phyloP scores from a whole-genome alignment of 257 asterid genomes.

The Paulownia fortunei region DNA sequence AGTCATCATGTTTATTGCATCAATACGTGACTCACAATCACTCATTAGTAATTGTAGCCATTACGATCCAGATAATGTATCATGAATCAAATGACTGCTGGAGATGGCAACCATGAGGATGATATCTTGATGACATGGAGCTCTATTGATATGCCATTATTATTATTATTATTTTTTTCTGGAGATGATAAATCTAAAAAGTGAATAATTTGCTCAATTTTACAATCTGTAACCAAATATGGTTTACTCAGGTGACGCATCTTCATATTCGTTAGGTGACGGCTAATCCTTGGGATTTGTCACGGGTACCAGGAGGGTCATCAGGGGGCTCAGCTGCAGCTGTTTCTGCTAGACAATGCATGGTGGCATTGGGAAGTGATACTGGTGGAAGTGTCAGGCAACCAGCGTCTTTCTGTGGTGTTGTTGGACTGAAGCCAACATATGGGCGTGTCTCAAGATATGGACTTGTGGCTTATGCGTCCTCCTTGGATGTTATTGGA shows the following conservation, averaged over 20 bases:
- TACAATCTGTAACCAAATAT: slow-evolving; percentile 52
- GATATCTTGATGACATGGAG: slow-evolving; percentile 15
- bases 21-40: not conserved
- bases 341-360: slow-evolving; percentile 96
- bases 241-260: slow-evolving; percentile 84
- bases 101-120: not conserved
- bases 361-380: slow-evolving; percentile 94
- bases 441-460: slow-evolving; percentile 98
- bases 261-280: slow-evolving; percentile 89
- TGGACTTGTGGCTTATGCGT: slow-evolving; percentile 98
- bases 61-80: not conserved
- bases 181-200: slow-evolving; percentile 16
- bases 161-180: not conserved
- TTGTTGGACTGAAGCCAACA: slow-evolving; percentile 94
- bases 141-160: not conserved
- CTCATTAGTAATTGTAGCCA: not conserved
- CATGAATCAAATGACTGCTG: not conserved
- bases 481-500: slow-evolving; percentile 95
- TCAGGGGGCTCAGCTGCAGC: slow-evolving; percentile 99
- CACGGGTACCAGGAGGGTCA: slow-evolving; percentile 98
- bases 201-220: slow-evolving; percentile 15
- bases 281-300: slow-evolving; percentile 96
- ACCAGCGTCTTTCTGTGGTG: slow-evolving; percentile 98
- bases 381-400: slow-evolving; percentile 99
- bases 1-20: not conserved